Percentiles rank a stretch among this genome's conserved stretches.
phyloP scores from a whole-genome alignment of 768 basidiomycete genomes.

The Mycena epipterygia region DNA sequence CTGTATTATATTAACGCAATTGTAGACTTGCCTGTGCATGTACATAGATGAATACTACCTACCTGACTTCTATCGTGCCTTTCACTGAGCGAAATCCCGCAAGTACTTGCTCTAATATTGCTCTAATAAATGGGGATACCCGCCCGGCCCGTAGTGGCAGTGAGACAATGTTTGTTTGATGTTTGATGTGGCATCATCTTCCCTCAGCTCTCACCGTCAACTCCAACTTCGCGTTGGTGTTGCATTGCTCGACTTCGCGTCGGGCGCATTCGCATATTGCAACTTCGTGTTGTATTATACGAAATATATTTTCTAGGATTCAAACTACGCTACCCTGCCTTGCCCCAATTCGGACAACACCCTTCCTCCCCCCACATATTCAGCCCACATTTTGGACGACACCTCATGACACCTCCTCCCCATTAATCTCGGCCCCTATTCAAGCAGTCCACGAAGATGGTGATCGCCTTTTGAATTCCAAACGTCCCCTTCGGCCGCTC shows the following conservation, averaged over 20 bases:
- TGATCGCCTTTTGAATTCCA: conserved; percentile 12
- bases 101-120: too few species aligned
- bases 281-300: background rate
- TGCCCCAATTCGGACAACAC: background rate
- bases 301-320: background rate
- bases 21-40: too few species aligned
- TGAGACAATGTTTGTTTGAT: too few species aligned
- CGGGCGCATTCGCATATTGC: background rate
- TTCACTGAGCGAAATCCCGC: too few species aligned
- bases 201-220: background rate
- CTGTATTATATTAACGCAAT: too few species aligned
- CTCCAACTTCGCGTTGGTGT: background rate
- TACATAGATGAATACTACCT: too few species aligned
- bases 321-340: background rate
- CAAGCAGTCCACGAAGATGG: conserved; percentile 6
- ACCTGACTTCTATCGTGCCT: too few species aligned
- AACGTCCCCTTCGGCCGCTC: conserved; percentile 18
- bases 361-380: background rate
- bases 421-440: conserved; percentile 8
- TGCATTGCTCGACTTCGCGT: conserved; percentile 1
- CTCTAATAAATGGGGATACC: too few species aligned
- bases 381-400: background rate
- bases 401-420: too few species aligned
- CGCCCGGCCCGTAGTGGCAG: too few species aligned
- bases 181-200: too few species aligned